Percentiles rank a stretch among this genome's conserved stretches.
Evolutionary conservation across 495 filamentous ascomycete species (phyloP).

Genomic region (Penicillium coffeae): DNA sequence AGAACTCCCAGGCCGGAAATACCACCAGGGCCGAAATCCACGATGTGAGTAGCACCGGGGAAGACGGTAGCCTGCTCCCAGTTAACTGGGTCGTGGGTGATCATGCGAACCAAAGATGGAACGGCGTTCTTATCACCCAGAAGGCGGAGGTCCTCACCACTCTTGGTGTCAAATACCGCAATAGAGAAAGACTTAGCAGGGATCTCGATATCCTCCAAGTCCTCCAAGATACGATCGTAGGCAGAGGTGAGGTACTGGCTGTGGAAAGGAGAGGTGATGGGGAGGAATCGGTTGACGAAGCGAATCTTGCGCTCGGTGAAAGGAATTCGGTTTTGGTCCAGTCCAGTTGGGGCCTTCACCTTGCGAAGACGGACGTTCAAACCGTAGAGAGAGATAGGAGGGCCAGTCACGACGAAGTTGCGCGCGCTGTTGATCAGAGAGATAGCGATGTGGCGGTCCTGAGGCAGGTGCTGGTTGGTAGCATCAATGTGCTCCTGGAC

Average conservation of each 20-base stretch:
- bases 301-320: constrained; percentile 93
- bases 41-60: constrained; percentile 81
- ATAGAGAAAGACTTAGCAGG: constrained; percentile 65
- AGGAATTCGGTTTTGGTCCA: constrained; percentile 93
- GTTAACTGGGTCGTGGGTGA: constrained; percentile 84
- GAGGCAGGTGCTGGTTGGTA: constrained; percentile 91
- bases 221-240: constrained; percentile 73
- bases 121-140: constrained; percentile 64
- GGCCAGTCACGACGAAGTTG: constrained; percentile 95
- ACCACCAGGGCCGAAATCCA: constrained; percentile 95
- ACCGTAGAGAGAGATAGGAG: constrained; percentile 92
- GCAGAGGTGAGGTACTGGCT: constrained; percentile 86
- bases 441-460: constrained; percentile 89
- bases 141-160: constrained; percentile 74
- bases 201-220: constrained; percentile 77
- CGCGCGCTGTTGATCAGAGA: constrained; percentile 94
- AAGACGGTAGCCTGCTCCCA: constrained; percentile 94
- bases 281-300: constrained; percentile 95
- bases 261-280: constrained; percentile 97
- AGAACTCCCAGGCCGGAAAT: constrained; percentile 95
- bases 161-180: constrained; percentile 83
- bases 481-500: constrained; percentile 93
- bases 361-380: constrained; percentile 91
- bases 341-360: constrained; percentile 91
- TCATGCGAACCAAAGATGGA: constrained; percentile 81